These are phyloP conservation scores for Patellaria atrata DNA, from an alignment of 495 filamentous ascomycete genomes.

Conservation along the genomic window DNA sequence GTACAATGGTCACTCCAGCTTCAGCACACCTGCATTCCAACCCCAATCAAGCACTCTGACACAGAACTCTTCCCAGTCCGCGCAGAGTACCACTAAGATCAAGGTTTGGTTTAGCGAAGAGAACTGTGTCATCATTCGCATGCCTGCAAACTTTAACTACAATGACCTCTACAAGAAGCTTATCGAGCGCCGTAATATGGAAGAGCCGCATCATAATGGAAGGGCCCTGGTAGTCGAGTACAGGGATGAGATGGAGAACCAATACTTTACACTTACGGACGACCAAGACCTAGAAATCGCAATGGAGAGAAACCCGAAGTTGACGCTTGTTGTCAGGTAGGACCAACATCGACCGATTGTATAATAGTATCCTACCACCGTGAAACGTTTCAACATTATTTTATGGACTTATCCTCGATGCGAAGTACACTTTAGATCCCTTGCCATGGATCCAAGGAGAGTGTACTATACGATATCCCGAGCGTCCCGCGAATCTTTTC, in stretches of 20 bases:
- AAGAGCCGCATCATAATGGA: constrained; percentile 24
- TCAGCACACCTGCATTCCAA: constrained; percentile 14
- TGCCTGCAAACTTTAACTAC: constrained; percentile 66
- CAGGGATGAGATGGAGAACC: constrained; percentile 68
- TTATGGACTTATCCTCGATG: no score
- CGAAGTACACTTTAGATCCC: no score
- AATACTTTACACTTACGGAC: constrained; percentile 55
- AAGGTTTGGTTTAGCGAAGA: constrained; percentile 80
- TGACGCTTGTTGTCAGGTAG: constrained; percentile 67
- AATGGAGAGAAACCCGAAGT: constrained; percentile 67
- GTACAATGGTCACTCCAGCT: no score
- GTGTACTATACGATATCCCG: no score
- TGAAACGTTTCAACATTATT: no score
- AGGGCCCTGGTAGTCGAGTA: constrained; percentile 68
- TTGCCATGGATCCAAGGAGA: no score
- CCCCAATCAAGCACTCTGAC: constrained; percentile 30
- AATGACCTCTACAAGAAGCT: constrained; percentile 42
- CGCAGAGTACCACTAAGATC: constrained; percentile 46
- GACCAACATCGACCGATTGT: no score
- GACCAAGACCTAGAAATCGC: constrained; percentile 72
- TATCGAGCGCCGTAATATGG: constrained; percentile 40
- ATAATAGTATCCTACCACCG: no score
- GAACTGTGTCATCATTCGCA: constrained; percentile 79
- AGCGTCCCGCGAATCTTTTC: no score
- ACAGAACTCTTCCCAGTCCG: constrained; percentile 34